Conservation (phyloP, 257 asterid genomes). For the Craterostigma plantagineum region DNA sequence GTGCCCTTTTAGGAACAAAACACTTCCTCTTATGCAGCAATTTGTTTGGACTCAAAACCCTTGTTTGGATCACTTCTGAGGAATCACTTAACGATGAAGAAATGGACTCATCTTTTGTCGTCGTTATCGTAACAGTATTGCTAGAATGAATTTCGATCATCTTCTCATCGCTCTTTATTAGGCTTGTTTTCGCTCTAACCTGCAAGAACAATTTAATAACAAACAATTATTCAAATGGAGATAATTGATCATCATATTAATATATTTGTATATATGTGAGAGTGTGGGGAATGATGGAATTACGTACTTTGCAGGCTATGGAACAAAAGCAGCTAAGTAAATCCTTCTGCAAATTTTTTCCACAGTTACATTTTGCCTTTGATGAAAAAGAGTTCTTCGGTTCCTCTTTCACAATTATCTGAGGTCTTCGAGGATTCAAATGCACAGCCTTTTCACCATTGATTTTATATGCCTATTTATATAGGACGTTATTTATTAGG, state of each 20-base stretch:
- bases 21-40: constrained; percentile 42
- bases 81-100: no score
- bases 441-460: constrained; percentile 75
- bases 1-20: constrained; percentile 37
- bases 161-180: no score
- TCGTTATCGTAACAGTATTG: no score
- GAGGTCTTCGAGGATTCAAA: constrained; percentile 53
- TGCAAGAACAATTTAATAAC: no score
- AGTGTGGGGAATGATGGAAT: no score
- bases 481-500: no score
- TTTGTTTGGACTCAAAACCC: constrained; percentile 30
- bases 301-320: constrained; percentile 56
- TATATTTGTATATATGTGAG: no score
- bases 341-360: constrained; percentile 48
- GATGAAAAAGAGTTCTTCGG: constrained; percentile 13
- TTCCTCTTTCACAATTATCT: constrained; percentile 15
- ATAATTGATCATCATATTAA: no score
- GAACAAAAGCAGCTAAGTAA: constrained; percentile 53
- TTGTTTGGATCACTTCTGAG: constrained; percentile 31
- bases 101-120: no score
- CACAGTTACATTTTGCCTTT: constrained; percentile 40
- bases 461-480: constrained; percentile 47
- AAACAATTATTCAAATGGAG: no score
- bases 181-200: no score
- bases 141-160: no score